Evolutionary conservation across 176 grass and related monocot species (phyloP).

Genomic region (Tuctoria greenei): DNA sequence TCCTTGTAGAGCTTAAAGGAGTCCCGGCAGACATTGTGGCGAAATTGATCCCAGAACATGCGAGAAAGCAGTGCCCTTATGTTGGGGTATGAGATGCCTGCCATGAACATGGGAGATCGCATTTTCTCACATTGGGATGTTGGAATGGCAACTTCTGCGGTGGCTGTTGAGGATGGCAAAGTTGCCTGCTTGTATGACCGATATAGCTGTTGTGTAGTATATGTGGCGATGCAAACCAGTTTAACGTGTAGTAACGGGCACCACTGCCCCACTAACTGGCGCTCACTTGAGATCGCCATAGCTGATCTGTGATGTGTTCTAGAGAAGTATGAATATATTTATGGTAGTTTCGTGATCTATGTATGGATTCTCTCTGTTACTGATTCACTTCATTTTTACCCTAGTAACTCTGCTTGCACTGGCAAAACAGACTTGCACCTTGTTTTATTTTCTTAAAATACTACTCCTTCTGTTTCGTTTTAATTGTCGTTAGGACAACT

Average conservation of each 20-base stretch:
- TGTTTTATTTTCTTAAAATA: not conserved
- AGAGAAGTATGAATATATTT: conserved; percentile 65
- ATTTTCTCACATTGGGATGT: conserved; percentile 15
- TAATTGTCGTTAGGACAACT: no score
- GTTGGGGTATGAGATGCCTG: conserved; percentile 50
- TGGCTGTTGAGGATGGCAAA: conserved; percentile 14
- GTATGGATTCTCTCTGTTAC: no score
- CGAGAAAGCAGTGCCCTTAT: conserved; percentile 75
- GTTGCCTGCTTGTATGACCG: conserved; percentile 33
- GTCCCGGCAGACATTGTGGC: conserved; percentile 54
- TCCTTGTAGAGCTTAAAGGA: conserved; percentile 73
- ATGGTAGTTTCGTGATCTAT: conserved; percentile 56
- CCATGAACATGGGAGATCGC: not conserved
- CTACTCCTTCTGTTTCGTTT: no score
- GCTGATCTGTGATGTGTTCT: conserved; percentile 57
- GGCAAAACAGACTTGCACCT: not conserved
- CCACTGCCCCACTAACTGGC: conserved; percentile 43
- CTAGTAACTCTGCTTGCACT: not conserved
- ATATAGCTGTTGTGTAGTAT: conserved; percentile 49
- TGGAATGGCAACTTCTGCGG: conserved; percentile 8
- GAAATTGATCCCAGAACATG: conserved; percentile 92
- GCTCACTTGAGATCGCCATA: conserved; percentile 40
- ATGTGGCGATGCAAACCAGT: conserved; percentile 25
- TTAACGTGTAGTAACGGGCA: conserved; percentile 46
- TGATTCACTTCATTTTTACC: conserved; percentile 20